Evolutionary conservation across 1,139 yeast species (phyloP).

Genomic region (Zhuliangozyma parablackwelliae): DNA sequence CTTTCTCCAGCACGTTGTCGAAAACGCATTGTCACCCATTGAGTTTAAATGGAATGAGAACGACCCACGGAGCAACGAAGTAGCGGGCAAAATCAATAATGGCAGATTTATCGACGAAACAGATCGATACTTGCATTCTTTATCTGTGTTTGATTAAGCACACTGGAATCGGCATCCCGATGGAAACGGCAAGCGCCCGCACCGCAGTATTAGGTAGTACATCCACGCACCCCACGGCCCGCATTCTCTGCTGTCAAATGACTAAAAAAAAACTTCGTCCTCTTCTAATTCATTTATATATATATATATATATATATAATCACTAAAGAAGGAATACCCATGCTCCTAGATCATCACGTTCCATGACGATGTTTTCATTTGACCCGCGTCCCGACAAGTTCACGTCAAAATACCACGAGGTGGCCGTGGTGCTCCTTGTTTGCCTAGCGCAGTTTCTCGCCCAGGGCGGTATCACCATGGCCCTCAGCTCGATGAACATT

Average conservation of each 20-base stretch:
- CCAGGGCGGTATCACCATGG: conserved; percentile 39
- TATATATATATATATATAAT: too few species aligned
- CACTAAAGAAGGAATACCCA: too few species aligned
- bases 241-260: too few species aligned
- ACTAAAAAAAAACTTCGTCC: too few species aligned
- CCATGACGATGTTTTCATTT: neutral
- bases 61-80: conserved; percentile 5
- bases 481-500: conserved; percentile 36
- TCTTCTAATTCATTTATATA: neutral
- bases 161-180: too few species aligned
- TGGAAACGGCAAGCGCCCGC: too few species aligned
- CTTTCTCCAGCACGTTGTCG: conserved; percentile 65
- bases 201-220: too few species aligned
- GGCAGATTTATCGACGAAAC: conserved; percentile 41
- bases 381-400: conserved; percentile 11
- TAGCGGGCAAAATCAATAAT: conserved; percentile 32
- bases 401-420: conserved; percentile 23
- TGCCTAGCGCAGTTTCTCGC: conserved; percentile 38
- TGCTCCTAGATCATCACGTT: too few species aligned
- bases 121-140: conserved; percentile 33
- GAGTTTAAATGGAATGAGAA: conserved; percentile 40
- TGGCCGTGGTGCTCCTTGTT: conserved; percentile 24
- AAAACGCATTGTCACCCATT: conserved; percentile 55
- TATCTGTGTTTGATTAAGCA: conserved; percentile 21
- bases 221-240: too few species aligned